A percentile compares a stretch with the other conserved stretches of the same genome.
phyloP scores from a whole-genome alignment of 805 yeast genomes.

The Candida gorgasii region DNA sequence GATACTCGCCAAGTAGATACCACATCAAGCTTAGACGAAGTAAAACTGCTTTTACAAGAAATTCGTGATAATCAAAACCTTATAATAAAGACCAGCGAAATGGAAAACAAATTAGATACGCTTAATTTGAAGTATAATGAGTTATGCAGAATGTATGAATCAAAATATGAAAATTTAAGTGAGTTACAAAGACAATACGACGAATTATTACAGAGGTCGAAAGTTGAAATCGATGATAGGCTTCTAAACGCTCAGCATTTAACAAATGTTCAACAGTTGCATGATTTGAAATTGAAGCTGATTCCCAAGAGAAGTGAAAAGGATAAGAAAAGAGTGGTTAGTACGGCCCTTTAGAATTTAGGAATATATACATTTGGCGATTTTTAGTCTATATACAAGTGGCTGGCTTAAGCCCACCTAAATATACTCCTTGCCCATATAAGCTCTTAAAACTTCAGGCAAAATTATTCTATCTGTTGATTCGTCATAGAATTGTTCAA shows the following conservation, averaged over 20 bases:
- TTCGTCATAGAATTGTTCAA: conserved; percentile 80
- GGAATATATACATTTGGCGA: not conserved
- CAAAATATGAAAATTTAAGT: conserved; percentile 9
- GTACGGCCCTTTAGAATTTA: conserved; percentile 17
- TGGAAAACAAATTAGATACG: conserved; percentile 20
- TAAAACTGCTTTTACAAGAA: conserved; percentile 1
- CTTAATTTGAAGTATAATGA: conserved; percentile 11
- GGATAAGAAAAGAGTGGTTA: conserved; percentile 26
- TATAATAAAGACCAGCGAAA: conserved; percentile 2
- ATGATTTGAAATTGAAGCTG: conserved; percentile 13
- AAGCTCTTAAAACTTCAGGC: conserved; percentile 68
- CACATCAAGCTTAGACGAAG: not conserved
- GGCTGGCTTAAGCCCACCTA: no score
- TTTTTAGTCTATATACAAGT: not conserved
- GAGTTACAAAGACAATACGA: conserved; percentile 11
- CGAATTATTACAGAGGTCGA: conserved; percentile 5
- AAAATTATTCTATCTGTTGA: conserved; percentile 52
- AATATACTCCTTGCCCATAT: conserved; percentile 58
- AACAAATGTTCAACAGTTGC: conserved; percentile 13
- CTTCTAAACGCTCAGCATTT: conserved; percentile 1
- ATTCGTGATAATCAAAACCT: conserved; percentile 6
- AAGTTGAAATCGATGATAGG: conserved; percentile 1
- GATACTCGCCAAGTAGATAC: not conserved
- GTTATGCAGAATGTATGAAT: conserved; percentile 10
- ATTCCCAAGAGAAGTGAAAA: conserved; percentile 3